These are phyloP conservation scores for Gloeophyllum trabeum DNA, from an alignment of 768 basidiomycete species.

Conservation along the genomic window DNA sequence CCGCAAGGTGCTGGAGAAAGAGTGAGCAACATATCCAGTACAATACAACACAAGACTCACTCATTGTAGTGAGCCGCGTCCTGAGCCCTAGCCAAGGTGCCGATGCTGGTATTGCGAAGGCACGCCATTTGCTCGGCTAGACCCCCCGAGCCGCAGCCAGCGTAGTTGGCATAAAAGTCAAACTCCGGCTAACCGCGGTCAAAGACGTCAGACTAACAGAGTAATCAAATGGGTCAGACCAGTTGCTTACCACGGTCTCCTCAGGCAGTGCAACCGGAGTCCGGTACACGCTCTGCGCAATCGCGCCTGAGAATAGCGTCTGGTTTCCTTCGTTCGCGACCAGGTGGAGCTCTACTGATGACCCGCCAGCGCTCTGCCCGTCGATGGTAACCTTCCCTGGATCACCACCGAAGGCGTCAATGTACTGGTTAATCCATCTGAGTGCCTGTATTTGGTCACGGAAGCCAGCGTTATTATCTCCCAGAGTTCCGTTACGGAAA, in stretches of 20 bases:
- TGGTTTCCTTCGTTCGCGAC: conserved; percentile 29
- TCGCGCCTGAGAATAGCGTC: conserved; percentile 38
- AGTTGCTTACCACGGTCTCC: conserved; percentile 31
- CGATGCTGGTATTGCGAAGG: conserved; percentile 36
- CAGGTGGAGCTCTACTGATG: conserved; percentile 48
- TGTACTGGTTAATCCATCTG: conserved; percentile 25
- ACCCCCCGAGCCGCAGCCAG: conserved; percentile 33
- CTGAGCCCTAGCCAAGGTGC: conserved; percentile 41
- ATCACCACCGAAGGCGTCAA: conserved; percentile 28
- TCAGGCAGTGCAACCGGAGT: conserved; percentile 38
- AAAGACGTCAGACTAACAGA: background rate
- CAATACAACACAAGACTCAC: conserved; percentile 17
- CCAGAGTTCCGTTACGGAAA: conserved; percentile 24
- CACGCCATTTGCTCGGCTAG: conserved; percentile 28
- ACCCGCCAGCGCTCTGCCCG: conserved; percentile 49
- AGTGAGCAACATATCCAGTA: background rate
- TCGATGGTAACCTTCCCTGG: conserved; percentile 33
- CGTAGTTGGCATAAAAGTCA: conserved; percentile 33
- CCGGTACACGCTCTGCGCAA: conserved; percentile 52
- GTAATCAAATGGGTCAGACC: background rate
- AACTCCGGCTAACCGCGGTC: conserved; percentile 44
- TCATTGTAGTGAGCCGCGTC: conserved; percentile 32
- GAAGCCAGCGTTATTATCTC: conserved; percentile 44
- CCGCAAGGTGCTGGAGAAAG: conserved; percentile 2
- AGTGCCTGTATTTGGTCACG: conserved; percentile 38